Evolutionary conservation across 2,329 filamentous ascomycete genomes (phyloP), one percentile per base, ranked within the genome.

Genomic region (Exutisphaerella laricina): DNA sequence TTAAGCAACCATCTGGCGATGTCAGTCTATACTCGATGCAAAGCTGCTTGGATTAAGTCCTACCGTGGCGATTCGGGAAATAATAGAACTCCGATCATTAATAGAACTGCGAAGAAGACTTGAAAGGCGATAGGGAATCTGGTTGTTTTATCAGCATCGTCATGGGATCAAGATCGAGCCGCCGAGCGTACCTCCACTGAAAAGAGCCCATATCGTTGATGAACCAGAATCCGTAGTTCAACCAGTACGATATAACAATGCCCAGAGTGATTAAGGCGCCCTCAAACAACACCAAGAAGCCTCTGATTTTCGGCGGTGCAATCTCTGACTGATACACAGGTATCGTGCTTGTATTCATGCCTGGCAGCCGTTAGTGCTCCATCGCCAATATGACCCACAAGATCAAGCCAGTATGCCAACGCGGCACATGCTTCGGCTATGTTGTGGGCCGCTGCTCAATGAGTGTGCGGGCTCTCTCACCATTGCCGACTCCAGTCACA

Each of bases 241-340:
- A 45, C 72, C 71, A 71, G 62, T 73, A 70, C 47, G 66, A 68
- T 62, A 72, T 60, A 45, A 68, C 70, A 43, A 73, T 69, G 46
- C 72, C 72, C 37, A 67, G 68, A 13, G 70, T 72, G 42, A 75
- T 73, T 55, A 73, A 88, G 0, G 89, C 89, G 60, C 96, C 96
- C 65, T 97, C 90, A 55, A 97, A 95, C 63, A 90, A 95, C 16
- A 89, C 90, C 48, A 97, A 74, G 67, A 89, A 89, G 47, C 90
- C 90, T 58, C 90, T 78, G 66, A 94, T 95, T 61, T 96, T 89
- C 2, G 90, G 87, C 25, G 90, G 89, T 30, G 90, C 95, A 58
- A 71, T 71, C 44, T 72, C 69, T 9, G 67, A 69, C 50, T 72
- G 69, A 48, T 70, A 70, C 21, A 71, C 65, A 3, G 69, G 69